Evolutionary conservation across 345 rosid genomes (phyloP), one percentile per base, ranked within the genome.

Genomic region (Toxicodendron radicans): DNA sequence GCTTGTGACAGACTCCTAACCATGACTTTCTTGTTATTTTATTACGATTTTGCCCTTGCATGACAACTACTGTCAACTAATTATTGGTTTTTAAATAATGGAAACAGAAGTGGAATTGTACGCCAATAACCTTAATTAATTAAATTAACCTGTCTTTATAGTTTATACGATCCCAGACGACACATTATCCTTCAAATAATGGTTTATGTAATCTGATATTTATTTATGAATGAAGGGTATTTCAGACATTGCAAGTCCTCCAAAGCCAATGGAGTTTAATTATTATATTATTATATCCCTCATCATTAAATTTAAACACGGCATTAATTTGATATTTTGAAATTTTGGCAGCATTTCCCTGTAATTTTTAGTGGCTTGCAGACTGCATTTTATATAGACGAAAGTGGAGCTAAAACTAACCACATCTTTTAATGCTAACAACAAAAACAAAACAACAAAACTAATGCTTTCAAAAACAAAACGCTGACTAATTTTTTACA

Each of bases 401-500:
- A 16, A 57, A 64, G 32, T 65, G 23, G 56, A 71, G 51, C 16
- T 33, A 17, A 18, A 57, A 63, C 17, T 48, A 49, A 51, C 54
- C 54, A 59, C 7, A 8, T 14, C 0, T 57, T 53, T 52, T 33
- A 54, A 58, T 0, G 53, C 24, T 16, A 12, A 62, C 10, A 41
- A 66, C 20, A 67, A 68, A 9, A 24, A 18, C n/a, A 69, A 59
- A 75, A 65, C 77, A 77, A 38, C 48, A 74, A 41, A 66, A 38
- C 1, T 38, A 5, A 64, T 12, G 72, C 68, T 73, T 76, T 58
- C 46, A 58, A 41, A 72, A 76, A 68, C 65, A 11, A 58, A 33
- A 30, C 68, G 70, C 78, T 38, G 64, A 72, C 49, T 48, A 58
- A 21, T 5, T 80, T 73, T 79, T 23, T 68, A 82, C 86, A 78